A percentile compares a stretch with the other conserved stretches of the same genome.
Conservation (phyloP, 1,284 basidiomycete species). For the Takashimella tepidaria region DNA sequence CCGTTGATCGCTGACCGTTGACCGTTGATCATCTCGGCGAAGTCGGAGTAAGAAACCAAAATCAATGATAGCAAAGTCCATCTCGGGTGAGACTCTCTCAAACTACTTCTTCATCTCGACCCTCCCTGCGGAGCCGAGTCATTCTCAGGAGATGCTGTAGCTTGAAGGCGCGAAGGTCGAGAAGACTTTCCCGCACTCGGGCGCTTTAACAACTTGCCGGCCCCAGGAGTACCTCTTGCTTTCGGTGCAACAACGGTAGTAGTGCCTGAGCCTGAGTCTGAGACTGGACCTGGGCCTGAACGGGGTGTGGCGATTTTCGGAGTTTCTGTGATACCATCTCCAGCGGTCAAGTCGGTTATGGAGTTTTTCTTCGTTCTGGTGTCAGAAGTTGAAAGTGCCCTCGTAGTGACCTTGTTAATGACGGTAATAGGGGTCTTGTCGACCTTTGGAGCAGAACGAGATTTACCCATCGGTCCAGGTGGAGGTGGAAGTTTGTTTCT, state of each 20-base stretch:
- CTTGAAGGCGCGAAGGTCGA: not conserved
- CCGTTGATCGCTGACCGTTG: too few relatives aligned
- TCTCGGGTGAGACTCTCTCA: too few relatives aligned
- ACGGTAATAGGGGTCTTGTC: not conserved
- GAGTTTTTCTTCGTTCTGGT: not conserved
- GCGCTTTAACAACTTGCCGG: conserved; percentile 33
- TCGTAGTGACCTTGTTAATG: not conserved
- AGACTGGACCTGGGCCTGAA: too few relatives aligned
- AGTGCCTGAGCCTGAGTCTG: too few relatives aligned
- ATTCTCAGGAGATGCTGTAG: too few relatives aligned
- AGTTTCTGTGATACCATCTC: not conserved
- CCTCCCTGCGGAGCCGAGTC: too few relatives aligned
- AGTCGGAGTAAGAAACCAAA: too few relatives aligned
- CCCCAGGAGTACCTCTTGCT: conserved; percentile 36
- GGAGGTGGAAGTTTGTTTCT: not conserved
- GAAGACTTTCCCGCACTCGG: not conserved
- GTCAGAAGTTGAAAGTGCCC: not conserved
- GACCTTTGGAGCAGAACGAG: not conserved
- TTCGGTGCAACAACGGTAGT: not conserved
- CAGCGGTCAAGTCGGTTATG: not conserved
- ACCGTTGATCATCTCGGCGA: too few relatives aligned
- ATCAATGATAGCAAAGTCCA: too few relatives aligned
- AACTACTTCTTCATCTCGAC: too few relatives aligned
- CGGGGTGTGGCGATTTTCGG: not conserved
- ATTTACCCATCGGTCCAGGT: not conserved